Percentiles rank a stretch among this genome's conserved stretches.
These are phyloP conservation scores for Carex myosuroides DNA, from an alignment of 176 grass and related monocot genomes.

Conservation along the genomic window DNA sequence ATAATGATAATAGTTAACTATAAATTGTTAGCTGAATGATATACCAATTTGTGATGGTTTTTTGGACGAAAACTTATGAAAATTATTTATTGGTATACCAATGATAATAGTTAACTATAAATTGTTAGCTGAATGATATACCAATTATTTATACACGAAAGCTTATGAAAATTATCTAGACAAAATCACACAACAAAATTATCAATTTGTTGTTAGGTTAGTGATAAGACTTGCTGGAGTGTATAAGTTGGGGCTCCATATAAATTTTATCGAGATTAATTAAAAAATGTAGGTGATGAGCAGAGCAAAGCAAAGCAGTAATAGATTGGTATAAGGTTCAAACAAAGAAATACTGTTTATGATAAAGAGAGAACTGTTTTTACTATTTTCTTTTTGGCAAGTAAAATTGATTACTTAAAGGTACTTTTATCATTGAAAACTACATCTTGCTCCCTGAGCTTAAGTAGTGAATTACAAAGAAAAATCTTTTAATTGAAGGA, in stretches of 20 bases:
- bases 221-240: neutral
- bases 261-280: neutral
- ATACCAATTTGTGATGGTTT: too few relatives aligned
- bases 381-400: neutral
- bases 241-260: neutral
- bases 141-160: too few relatives aligned
- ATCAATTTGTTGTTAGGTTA: neutral
- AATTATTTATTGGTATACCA: too few relatives aligned
- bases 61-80: too few relatives aligned
- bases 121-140: too few relatives aligned
- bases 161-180: too few relatives aligned
- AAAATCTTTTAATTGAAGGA: too few relatives aligned
- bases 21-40: too few relatives aligned
- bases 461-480: too few relatives aligned
- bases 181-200: too few relatives aligned
- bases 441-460: neutral
- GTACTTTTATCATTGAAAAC: neutral
- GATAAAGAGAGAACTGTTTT: neutral
- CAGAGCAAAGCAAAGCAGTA: neutral
- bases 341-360: neutral
- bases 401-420: neutral
- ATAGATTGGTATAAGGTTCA: neutral
- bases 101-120: too few relatives aligned
- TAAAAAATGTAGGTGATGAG: neutral
- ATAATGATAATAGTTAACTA: too few relatives aligned